Percentiles rank a stretch among this genome's conserved stretches.
These are phyloP conservation scores for Penicillium sp. DNA, from an alignment of 2,329 filamentous ascomycete species.

Conservation along the genomic window DNA sequence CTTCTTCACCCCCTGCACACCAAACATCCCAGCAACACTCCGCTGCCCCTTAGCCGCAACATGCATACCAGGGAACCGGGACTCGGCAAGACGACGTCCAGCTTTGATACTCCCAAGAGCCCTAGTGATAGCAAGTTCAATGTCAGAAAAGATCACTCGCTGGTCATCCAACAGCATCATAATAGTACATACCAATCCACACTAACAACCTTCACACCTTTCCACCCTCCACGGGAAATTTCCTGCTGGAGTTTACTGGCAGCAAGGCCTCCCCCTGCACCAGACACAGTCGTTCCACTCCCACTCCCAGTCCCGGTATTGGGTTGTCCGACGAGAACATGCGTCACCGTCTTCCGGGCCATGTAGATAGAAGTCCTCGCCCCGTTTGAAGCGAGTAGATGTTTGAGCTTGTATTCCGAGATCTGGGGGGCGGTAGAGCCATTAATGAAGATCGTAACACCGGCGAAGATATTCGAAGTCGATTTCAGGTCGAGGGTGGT, in stretches of 20 bases:
- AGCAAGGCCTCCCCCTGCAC: slow-evolving; percentile 72
- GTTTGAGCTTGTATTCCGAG: slow-evolving; percentile 84
- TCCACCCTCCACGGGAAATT: slow-evolving; percentile 65
- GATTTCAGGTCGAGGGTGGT: slow-evolving; percentile 11
- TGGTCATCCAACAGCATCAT: slow-evolving; percentile 11
- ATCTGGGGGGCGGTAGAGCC: slow-evolving; percentile 78
- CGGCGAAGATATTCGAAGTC: slow-evolving; percentile 62
- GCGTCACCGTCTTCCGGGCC: slow-evolving; percentile 72
- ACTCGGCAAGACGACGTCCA: slow-evolving; percentile 72
- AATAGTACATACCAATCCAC: slow-evolving; percentile 68
- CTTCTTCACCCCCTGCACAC: slow-evolving; percentile 9
- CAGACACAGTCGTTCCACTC: slow-evolving; percentile 28
- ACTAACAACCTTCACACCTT: slow-evolving; percentile 73
- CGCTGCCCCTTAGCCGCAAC: slow-evolving; percentile 62
- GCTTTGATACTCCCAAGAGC: slow-evolving; percentile 79
- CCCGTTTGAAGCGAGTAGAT: slow-evolving; percentile 71
- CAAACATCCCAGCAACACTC: slow-evolving; percentile 61
- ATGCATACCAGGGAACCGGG: slow-evolving; percentile 65
- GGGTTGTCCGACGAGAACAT: slow-evolving; percentile 74
- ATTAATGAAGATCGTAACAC: slow-evolving; percentile 79
- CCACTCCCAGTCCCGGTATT: slow-evolving; percentile 35
- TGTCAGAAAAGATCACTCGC: slow-evolving; percentile 21
- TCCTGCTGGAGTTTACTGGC: slow-evolving; percentile 79
- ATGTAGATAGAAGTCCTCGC: slow-evolving; percentile 69
- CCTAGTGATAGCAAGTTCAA: slow-evolving; percentile 48